Conservation (phyloP, 768 basidiomycete genomes). For the Lactarius trivialis region DNA sequence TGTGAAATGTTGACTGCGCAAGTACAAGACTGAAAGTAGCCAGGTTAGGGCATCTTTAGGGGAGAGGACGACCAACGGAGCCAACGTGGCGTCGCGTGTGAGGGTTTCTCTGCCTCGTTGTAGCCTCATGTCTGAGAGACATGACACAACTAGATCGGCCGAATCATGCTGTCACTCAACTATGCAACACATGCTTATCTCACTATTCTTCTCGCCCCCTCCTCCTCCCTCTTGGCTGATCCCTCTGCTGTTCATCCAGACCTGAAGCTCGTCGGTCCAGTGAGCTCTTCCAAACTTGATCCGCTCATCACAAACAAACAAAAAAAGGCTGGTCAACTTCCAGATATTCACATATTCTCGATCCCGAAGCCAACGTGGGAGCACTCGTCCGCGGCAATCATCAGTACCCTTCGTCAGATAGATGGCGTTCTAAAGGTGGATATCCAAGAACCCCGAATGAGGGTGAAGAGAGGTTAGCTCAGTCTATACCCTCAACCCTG, state of each 20-base stretch:
- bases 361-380: slow-evolving; percentile 17
- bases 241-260: slow-evolving; percentile 16
- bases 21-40: background rate
- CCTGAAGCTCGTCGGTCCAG: slow-evolving; percentile 17
- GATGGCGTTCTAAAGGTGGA: slow-evolving; percentile 22
- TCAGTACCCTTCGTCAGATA: slow-evolving; percentile 5
- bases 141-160: background rate
- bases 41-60: slow-evolving; percentile 1
- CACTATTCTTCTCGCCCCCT: slow-evolving; percentile 11
- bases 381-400: slow-evolving; percentile 6
- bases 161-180: slow-evolving; percentile 11
- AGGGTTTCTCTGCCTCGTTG: slow-evolving; percentile 14
- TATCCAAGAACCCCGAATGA: slow-evolving; percentile 17
- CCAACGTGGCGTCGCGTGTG: background rate
- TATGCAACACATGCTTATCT: slow-evolving; percentile 21
- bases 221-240: slow-evolving; percentile 12
- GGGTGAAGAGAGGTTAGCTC: slow-evolving; percentile 19
- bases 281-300: slow-evolving; percentile 8
- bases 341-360: slow-evolving; percentile 18
- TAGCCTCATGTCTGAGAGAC: slow-evolving; percentile 5
- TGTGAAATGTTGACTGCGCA: slow-evolving; percentile 8
- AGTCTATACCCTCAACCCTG: background rate
- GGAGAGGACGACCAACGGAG: background rate
- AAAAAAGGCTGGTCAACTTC: slow-evolving; percentile 17
- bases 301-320: slow-evolving; percentile 5